Conservation (phyloP, 306 rosid genomes). For the Amphicarpaea edgeworthii region DNA sequence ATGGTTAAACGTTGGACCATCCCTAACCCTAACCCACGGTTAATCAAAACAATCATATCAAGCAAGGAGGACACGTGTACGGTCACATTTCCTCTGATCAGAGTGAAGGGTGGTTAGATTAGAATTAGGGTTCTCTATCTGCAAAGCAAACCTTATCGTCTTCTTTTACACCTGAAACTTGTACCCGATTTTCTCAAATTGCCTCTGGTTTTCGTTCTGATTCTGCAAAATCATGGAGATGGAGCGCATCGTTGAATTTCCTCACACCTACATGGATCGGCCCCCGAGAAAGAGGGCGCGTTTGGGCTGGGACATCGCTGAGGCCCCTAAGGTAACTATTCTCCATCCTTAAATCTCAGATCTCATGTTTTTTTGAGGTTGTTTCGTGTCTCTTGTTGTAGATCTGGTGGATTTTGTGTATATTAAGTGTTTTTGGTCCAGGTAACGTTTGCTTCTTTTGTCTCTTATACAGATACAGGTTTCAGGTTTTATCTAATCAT, state of each 20-base stretch:
- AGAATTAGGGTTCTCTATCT: too few relatives aligned
- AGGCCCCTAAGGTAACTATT: slow-evolving; percentile 75
- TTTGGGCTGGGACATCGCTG: slow-evolving; percentile 94
- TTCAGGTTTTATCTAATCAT: neutral
- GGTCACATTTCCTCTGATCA: too few relatives aligned
- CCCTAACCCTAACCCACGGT: too few relatives aligned
- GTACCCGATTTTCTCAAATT: too few relatives aligned
- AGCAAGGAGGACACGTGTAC: too few relatives aligned
- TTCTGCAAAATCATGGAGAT: slow-evolving; percentile 51
- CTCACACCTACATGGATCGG: slow-evolving; percentile 82
- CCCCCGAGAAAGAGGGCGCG: slow-evolving; percentile 94
- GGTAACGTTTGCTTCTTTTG: slow-evolving; percentile 10
- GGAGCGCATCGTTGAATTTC: slow-evolving; percentile 88
- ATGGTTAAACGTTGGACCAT: too few relatives aligned
- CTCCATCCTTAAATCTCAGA: slow-evolving; percentile 14
- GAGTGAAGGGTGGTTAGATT: too few relatives aligned
- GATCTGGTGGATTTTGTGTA: slow-evolving; percentile 51
- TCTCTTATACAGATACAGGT: neutral
- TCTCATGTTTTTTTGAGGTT: slow-evolving; percentile 44
- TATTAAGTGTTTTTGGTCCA: slow-evolving; percentile 38
- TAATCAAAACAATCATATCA: too few relatives aligned
- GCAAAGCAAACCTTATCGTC: too few relatives aligned
- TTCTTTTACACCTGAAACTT: too few relatives aligned
- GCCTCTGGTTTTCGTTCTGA: slow-evolving; percentile 17
- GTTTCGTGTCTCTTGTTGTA: slow-evolving; percentile 30